phyloP scores from a whole-genome alignment of 2,329 filamentous ascomycete species.

The Aspergillus sp. region DNA sequence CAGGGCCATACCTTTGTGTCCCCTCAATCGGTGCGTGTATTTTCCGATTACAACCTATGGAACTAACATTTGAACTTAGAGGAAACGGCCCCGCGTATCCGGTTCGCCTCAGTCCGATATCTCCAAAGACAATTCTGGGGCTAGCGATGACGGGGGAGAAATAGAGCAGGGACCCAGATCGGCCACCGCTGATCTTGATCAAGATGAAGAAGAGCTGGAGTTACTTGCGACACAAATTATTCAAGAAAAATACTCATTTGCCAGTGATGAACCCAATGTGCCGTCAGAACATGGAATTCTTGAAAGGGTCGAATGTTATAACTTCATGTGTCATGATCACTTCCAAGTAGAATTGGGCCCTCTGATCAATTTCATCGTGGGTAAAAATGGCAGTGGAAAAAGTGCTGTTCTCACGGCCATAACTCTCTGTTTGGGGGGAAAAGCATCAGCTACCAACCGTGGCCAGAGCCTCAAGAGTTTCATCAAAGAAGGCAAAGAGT shows the following conservation, averaged over 20 bases:
- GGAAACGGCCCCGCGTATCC: slow-evolving; percentile 45
- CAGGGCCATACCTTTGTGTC: slow-evolving; percentile 27
- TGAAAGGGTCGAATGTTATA: slow-evolving; percentile 79
- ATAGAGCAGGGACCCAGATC: slow-evolving; percentile 12
- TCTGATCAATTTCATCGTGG: slow-evolving; percentile 96
- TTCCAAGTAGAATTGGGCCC: slow-evolving; percentile 85
- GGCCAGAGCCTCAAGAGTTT: slow-evolving; percentile 86
- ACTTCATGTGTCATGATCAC: slow-evolving; percentile 94
- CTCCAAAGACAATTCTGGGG: slow-evolving; percentile 16
- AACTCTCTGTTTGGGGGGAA: slow-evolving; percentile 90
- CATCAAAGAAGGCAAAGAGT: slow-evolving; percentile 84
- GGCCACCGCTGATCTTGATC: slow-evolving; percentile 22
- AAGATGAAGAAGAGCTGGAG: slow-evolving; percentile 49
- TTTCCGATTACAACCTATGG: background rate
- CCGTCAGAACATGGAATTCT: slow-evolving; percentile 83
- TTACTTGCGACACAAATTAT: slow-evolving; percentile 65
- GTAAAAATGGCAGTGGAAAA: slow-evolving; percentile 96
- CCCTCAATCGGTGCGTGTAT: slow-evolving; percentile 31
- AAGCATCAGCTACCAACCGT: slow-evolving; percentile 88
- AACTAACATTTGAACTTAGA: slow-evolving; percentile 27
- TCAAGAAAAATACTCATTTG: slow-evolving; percentile 48
- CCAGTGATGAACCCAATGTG: slow-evolving; percentile 64
- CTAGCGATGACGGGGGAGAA: slow-evolving; percentile 21
- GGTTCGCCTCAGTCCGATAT: slow-evolving; percentile 20
- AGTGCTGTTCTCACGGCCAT: slow-evolving; percentile 92